Conservation (phyloP, 768 basidiomycete species). For the Fibroporia radiculosa region DNA sequence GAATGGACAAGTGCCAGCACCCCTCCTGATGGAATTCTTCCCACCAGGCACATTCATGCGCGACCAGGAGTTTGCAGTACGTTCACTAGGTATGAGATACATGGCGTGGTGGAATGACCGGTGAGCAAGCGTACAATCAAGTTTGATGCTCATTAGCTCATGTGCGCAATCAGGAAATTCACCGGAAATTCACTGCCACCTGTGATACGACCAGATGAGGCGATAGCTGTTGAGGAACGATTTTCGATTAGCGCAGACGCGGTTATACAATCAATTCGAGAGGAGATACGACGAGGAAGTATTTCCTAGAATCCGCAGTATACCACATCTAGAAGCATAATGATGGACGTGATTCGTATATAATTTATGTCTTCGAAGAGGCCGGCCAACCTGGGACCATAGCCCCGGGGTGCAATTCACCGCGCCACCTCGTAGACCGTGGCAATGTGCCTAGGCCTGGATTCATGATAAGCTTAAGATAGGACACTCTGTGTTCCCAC, state of each 20-base stretch:
- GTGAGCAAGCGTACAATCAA: conserved; percentile 17
- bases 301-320: too few species aligned
- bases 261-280: conserved; percentile 33
- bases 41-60: conserved; percentile 55
- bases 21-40: conserved; percentile 75
- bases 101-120: conserved; percentile 46
- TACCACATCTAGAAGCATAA: too few species aligned
- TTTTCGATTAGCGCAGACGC: conserved; percentile 34
- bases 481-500: too few species aligned
- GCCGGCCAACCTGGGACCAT: too few species aligned
- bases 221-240: conserved; percentile 15
- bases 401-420: too few species aligned
- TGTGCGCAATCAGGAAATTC: conserved; percentile 26
- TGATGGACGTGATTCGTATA: too few species aligned
- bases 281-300: conserved; percentile 7
- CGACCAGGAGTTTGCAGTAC: conserved; percentile 52
- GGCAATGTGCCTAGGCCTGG: not conserved
- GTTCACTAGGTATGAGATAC: conserved; percentile 47
- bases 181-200: conserved; percentile 27
- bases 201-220: conserved; percentile 18
- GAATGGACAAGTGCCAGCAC: conserved; percentile 16
- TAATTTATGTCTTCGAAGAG: too few species aligned
- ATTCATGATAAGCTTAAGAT: too few species aligned
- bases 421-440: not conserved
- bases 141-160: not conserved